Evolutionary conservation across 306 rosid genomes (phyloP), one percentile per base, ranked within the genome.

Genomic region (Sicyos edulis): DNA sequence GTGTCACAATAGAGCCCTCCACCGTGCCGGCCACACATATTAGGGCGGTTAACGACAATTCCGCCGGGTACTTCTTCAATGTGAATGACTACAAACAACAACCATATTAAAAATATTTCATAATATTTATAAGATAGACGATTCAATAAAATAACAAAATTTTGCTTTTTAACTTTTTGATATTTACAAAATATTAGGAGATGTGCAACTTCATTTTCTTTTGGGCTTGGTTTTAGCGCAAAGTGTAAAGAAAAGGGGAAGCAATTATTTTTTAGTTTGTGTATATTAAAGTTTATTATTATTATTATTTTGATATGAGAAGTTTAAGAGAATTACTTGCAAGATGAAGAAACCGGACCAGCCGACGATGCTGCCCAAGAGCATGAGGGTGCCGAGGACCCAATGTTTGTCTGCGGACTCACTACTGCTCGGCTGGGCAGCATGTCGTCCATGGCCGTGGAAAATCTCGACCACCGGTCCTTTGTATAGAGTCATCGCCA

Each of bases 401-500:
- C 90, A 91, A 67, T 91, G 90, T 76, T 89, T 95, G 0, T 78
- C 74, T 3, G 85, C 50, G 10, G 95, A 52, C 22, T 79, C 83
- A 3, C 16, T 53, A 63, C 58, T 12, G 51, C 54, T 58, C 0
- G 75, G 79, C 59, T 79, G 77, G 80, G 49, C 42, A 17, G 60
- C 42, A 0, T 80, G 79, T 10, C 32, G 21, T 57, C 82, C 83
- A 47, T 78, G 77, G 2, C 84, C 89, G 57, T 77, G 82, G 19
- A 89, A 64, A 53, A 91, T 68, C 47, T 89, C 81, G 15, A 85
- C 75, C 22, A 90, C 84, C 4, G 96, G 95, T 34, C 99, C 99
- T 87, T 91, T 95, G 87, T 91, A 95, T 73, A 95, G 80, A 24
- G 99, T 91, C 99, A 95, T 95, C 63, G 86, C 86, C 99, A 91